Conservation (phyloP, 352 stramenopile genomes). For the Globisporangium apiculatum region DNA sequence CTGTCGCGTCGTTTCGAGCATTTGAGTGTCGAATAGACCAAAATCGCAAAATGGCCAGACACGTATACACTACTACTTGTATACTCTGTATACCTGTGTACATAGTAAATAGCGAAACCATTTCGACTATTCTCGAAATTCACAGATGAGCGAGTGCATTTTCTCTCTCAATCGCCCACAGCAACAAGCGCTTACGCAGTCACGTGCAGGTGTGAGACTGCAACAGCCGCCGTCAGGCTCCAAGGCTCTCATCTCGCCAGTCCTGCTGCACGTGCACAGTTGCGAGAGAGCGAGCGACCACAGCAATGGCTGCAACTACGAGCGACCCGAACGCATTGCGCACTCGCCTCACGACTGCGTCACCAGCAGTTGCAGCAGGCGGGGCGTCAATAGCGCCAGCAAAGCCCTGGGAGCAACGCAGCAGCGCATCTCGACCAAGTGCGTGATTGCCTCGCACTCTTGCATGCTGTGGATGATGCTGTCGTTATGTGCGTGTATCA, state of each 20-base stretch:
- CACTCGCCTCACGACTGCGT: conserved; percentile 9
- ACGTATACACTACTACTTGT: neutral
- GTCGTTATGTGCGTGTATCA: neutral
- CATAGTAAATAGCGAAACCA: too few relatives aligned
- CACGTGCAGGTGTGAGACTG: neutral
- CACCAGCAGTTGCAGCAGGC: neutral
- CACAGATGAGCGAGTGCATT: neutral
- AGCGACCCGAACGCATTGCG: conserved; percentile 15
- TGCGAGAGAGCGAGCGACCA: too few relatives aligned
- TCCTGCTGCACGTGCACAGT: too few relatives aligned
- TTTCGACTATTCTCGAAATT: too few relatives aligned
- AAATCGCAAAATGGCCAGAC: neutral
- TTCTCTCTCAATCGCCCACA: neutral
- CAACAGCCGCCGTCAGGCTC: neutral
- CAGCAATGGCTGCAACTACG: conserved; percentile 22
- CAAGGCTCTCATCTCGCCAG: too few relatives aligned
- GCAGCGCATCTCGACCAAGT: conserved; percentile 21
- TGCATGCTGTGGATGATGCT: neutral
- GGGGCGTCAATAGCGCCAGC: conserved; percentile 19
- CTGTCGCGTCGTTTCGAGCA: neutral
- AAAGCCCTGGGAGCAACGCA: conserved; percentile 50
- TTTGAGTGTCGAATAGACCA: too few relatives aligned
- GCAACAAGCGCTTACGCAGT: neutral
- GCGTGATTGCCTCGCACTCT: neutral
- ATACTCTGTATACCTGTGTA: neutral